Base-by-base conservation (phyloP, 202 grass and related monocot genomes). In the Setaria italica region DNA sequence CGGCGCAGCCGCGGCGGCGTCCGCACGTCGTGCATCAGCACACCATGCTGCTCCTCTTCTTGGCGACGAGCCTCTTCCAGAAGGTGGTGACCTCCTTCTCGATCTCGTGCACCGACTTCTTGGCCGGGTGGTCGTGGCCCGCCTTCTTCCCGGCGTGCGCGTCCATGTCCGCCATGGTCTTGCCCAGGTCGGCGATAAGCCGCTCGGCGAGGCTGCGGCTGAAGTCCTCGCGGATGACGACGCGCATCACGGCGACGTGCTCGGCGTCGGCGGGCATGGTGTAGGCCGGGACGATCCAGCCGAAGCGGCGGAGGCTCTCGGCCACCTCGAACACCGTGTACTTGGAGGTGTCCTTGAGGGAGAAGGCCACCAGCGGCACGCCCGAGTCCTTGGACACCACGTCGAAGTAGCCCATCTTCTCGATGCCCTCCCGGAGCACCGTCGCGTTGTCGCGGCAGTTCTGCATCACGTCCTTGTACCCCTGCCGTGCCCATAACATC, bases 201-300 rank as follows among this genome's bases (percentile, higher is more conserved):
- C 94, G 89, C 86, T 95, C 88, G 16, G 92, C 92, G 45, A 95
- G 90, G 57, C 90, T 46, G 37, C 93, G 82, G 86, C 93, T 87
- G 90, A 95, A 95, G 76, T 95, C 93, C 78, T 95, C 93, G 19
- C 93, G 90, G 86, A 95, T 86, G 49, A 92, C 93, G 1, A 95
- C 88, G 59, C 93, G 88, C 77, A 95, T 87, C 2, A 95, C 93
- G 15, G 90, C 88, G 33, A 95, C 51, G 76, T 89, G 88, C 79
- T 95, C 88, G 6, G 90, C 93, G 65, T 92, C 58, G 9, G 90
- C 85, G 15, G 93, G 93, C 90, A 95, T 95, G 53, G 93, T 95
- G 90, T 95, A 92, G 10, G 90, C 93, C 3, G 93, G 93, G 11
- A 95, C 84, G 80, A 95, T 95, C 93, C 93, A 95, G 57, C 93